A percentile compares a stretch with the other conserved stretches of the same genome.
These are phyloP conservation scores for Rhizoclosmatium sp. DNA, from an alignment of 192 early-diverging fungal species.

Conservation along the genomic window DNA sequence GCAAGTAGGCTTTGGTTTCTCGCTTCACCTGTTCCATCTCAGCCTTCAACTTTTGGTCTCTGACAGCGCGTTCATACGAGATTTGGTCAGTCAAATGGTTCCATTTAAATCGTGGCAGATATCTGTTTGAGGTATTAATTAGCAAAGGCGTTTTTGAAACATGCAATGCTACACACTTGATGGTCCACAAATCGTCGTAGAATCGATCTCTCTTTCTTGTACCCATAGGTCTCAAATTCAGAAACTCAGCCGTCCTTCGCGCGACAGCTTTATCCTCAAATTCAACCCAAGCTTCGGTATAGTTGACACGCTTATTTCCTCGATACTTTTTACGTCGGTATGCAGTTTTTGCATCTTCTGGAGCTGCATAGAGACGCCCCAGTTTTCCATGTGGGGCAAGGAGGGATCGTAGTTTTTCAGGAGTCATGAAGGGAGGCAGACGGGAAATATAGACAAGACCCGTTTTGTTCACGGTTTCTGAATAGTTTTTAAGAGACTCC, in stretches of 20 bases:
- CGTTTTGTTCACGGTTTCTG: constrained; percentile 72
- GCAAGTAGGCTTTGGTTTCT: constrained; percentile 87
- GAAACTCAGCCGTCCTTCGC: constrained; percentile 70
- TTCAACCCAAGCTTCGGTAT: constrained; percentile 96
- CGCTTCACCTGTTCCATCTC: constrained; percentile 86
- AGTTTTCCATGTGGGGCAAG: constrained; percentile 78
- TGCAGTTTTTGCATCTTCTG: constrained; percentile 83
- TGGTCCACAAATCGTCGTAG: constrained; percentile 96
- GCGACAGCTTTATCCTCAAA: constrained; percentile 94
- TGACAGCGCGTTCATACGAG: constrained; percentile 68
- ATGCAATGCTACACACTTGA: constrained; percentile 59
- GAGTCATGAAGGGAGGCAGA: constrained; percentile 94
- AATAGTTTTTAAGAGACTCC: constrained; percentile 67
- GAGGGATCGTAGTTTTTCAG: constrained; percentile 77
- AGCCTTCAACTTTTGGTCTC: constrained; percentile 80
- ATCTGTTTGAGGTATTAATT: constrained; percentile 41
- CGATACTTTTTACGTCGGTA: constrained; percentile 85
- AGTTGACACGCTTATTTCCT: constrained; percentile 85
- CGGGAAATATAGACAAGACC: constrained; percentile 92
- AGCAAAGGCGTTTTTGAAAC: neutral
- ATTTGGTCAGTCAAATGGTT: constrained; percentile 92
- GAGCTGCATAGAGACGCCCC: constrained; percentile 84
- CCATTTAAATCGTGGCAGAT: constrained; percentile 97
- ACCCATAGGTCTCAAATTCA: constrained; percentile 87
- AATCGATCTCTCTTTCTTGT: constrained; percentile 86